A percentile compares a stretch with the other conserved stretches of the same genome.
These are phyloP conservation scores for Nissolia schottii DNA, from an alignment of 306 rosid genomes.

Conservation along the genomic window DNA sequence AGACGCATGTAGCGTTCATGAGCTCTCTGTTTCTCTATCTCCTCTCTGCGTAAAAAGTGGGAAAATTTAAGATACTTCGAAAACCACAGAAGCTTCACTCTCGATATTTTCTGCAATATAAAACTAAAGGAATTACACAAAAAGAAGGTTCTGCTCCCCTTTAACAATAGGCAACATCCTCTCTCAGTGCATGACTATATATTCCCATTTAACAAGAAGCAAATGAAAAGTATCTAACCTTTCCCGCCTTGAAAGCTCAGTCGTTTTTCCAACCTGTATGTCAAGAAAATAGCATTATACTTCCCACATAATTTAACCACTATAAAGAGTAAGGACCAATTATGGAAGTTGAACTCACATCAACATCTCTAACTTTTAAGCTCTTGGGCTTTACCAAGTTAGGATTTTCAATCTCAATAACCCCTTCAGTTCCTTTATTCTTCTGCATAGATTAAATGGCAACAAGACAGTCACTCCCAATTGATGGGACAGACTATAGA, in stretches of 20 bases:
- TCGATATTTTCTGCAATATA: neutral
- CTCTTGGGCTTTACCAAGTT: constrained; percentile 75
- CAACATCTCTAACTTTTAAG: constrained; percentile 66
- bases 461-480: constrained; percentile 3
- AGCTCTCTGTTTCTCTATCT: constrained; percentile 79
- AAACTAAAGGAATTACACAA: neutral
- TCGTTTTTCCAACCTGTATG: constrained; percentile 65
- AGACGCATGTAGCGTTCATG: constrained; percentile 84
- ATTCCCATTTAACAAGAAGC: neutral
- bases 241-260: constrained; percentile 96
- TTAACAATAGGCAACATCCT: neutral
- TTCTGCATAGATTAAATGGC: constrained; percentile 45
- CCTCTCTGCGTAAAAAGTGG: constrained; percentile 57
- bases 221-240: constrained; percentile 47
- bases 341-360: constrained; percentile 50
- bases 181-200: neutral
- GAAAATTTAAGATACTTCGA: neutral
- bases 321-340: neutral
- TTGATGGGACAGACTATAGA: neutral
- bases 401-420: constrained; percentile 91
- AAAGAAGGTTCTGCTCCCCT: neutral
- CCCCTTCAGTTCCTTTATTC: constrained; percentile 76
- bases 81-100: neutral
- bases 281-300: constrained; percentile 11
- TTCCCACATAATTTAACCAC: neutral